Conservation (phyloP, 1,139 yeast species). For the Lodderomyces parapsilosis region DNA sequence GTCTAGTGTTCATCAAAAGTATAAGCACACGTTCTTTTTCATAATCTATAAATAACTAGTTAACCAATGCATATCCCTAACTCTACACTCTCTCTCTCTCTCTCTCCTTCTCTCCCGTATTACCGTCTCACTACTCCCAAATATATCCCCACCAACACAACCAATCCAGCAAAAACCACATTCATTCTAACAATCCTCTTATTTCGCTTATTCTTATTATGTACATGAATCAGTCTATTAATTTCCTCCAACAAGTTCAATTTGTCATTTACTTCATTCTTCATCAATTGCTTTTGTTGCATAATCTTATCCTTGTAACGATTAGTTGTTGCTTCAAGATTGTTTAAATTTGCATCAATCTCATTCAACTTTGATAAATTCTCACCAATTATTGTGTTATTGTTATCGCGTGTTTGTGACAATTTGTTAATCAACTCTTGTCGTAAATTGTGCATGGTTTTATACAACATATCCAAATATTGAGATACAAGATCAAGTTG, state of each 20-base stretch:
- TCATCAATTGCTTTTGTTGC: conserved; percentile 27
- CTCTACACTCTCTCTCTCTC: too few species aligned
- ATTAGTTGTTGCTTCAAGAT: conserved; percentile 29
- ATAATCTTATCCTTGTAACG: conserved; percentile 24
- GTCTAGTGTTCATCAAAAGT: too few species aligned
- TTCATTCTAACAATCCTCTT: not conserved
- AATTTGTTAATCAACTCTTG: conserved; percentile 13
- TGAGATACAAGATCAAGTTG: conserved; percentile 10
- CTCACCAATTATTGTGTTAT: conserved; percentile 26
- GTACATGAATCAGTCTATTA: conserved; percentile 4
- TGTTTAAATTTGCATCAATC: conserved; percentile 24
- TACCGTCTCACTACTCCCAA: not conserved
- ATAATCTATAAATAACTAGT: too few species aligned
- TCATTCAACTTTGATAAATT: conserved; percentile 31
- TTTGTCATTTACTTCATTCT: conserved; percentile 28
- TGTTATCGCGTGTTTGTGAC: conserved; percentile 20
- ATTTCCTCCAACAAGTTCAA: conserved; percentile 30
- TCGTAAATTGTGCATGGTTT: conserved; percentile 11
- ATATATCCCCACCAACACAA: conserved; percentile 1
- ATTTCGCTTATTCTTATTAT: not conserved
- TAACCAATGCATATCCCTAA: too few species aligned
- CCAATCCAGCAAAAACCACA: conserved; percentile 1
- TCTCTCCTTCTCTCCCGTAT: not conserved
- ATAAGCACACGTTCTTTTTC: too few species aligned
- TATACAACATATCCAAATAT: conserved; percentile 13